A percentile compares a stretch with the other conserved stretches of the same genome.
phyloP scores from a whole-genome alignment of 257 asterid species.

The Eucommia ulmoides region DNA sequence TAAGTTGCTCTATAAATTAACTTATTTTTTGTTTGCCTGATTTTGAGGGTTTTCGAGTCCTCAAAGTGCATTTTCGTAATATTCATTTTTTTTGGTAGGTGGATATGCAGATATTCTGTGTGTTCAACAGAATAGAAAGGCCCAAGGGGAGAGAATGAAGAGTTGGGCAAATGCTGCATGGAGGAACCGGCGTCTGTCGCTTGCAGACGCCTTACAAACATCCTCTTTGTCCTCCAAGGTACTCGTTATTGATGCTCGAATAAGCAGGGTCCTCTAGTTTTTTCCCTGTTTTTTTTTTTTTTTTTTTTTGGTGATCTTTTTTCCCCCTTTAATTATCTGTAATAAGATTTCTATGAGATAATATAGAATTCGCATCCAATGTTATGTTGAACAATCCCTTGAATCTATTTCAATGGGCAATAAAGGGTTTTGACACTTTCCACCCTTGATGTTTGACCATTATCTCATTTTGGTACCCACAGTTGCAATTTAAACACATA shows the following conservation, averaged over 20 bases:
- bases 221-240: slow-evolving; percentile 39
- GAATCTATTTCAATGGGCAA: too few relatives aligned
- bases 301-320: neutral
- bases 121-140: slow-evolving; percentile 71
- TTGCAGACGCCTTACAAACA: slow-evolving; percentile 50
- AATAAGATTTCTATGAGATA: too few relatives aligned
- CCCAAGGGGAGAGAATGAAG: slow-evolving; percentile 68
- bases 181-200: slow-evolving; percentile 52
- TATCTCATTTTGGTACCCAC: too few relatives aligned
- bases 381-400: too few relatives aligned
- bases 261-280: slow-evolving; percentile 49
- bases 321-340: too few relatives aligned
- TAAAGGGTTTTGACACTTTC: neutral
- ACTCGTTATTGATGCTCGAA: slow-evolving; percentile 59
- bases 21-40: too few relatives aligned
- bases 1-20: too few relatives aligned
- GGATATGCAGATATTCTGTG: slow-evolving; percentile 74
- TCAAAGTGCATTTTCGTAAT: neutral
- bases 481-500: too few relatives aligned
- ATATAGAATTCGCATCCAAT: too few relatives aligned
- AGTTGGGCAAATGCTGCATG: slow-evolving; percentile 61
- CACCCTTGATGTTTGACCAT: too few relatives aligned
- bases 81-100: slow-evolving; percentile 33
- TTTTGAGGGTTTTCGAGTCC: too few relatives aligned
- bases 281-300: neutral